Percentiles rank a stretch among this genome's conserved stretches.
Conservation (phyloP, 805 yeast genomes). For the Saccharomyces mikatae region DNA sequence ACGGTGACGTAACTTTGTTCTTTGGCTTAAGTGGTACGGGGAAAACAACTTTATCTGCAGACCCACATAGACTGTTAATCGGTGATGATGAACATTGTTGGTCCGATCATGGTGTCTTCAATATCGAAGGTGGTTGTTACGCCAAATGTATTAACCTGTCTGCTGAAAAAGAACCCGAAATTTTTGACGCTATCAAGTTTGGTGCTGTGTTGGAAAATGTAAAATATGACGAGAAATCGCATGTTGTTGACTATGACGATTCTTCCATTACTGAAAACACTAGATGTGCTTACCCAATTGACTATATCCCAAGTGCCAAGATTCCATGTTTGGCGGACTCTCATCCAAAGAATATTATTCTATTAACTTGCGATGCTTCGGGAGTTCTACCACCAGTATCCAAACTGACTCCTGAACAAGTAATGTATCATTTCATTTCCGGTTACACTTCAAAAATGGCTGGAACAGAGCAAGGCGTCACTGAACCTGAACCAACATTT, state of each 20-base stretch:
- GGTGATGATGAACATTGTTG: constrained; percentile 99
- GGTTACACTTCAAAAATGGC: constrained; percentile 99
- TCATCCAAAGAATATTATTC: constrained; percentile 87
- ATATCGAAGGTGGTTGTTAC: constrained; percentile 99
- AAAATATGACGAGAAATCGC: constrained; percentile 67
- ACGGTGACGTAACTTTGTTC: constrained; percentile 86
- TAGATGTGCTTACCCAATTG: constrained; percentile 97
- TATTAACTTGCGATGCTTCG: constrained; percentile 94
- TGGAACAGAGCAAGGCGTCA: constrained; percentile 97
- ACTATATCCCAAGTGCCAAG: constrained; percentile 91
- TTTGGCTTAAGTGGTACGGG: constrained; percentile 98
- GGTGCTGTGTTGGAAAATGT: constrained; percentile 95
- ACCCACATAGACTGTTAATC: constrained; percentile 83
- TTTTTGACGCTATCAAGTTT: constrained; percentile 86
- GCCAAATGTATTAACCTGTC: constrained; percentile 91
- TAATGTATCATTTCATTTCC: constrained; percentile 96
- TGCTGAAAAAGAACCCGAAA: constrained; percentile 94
- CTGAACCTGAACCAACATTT: constrained; percentile 96
- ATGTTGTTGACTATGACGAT: constrained; percentile 80
- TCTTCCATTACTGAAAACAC: constrained; percentile 89
- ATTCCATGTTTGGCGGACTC: constrained; percentile 84
- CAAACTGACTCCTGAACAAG: constrained; percentile 86
- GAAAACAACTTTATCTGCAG: constrained; percentile 94
- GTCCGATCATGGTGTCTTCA: constrained; percentile 97
- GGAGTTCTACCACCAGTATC: constrained; percentile 98